A percentile compares a stretch with the other conserved stretches of the same genome.
These are phyloP conservation scores for Gaertneriomyces sp. DNA, from an alignment of 192 early-diverging fungal species.

Conservation along the genomic window DNA sequence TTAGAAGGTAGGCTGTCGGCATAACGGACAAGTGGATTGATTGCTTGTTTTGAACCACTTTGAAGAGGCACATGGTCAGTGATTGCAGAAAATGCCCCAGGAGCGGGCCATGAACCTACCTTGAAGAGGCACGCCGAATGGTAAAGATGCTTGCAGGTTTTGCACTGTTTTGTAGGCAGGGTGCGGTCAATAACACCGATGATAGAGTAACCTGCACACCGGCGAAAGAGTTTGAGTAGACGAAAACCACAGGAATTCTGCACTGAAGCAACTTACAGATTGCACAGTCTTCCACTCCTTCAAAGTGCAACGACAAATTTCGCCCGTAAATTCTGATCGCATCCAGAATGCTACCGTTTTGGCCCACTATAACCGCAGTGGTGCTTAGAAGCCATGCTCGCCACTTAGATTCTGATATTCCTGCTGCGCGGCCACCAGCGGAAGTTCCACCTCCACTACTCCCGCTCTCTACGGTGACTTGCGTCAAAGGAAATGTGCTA, in stretches of 20 bases:
- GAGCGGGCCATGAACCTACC: conserved; percentile 24
- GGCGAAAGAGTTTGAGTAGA: conserved; percentile 9
- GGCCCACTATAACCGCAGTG: conserved; percentile 56
- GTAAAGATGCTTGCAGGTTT: conserved; percentile 93
- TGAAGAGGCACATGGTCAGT: background rate
- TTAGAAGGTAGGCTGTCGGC: conserved; percentile 44
- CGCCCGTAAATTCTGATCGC: conserved; percentile 73
- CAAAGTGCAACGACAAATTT: conserved; percentile 90
- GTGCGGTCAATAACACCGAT: conserved; percentile 83
- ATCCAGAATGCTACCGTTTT: conserved; percentile 79
- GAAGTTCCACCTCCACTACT: conserved; percentile 22
- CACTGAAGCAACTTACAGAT: conserved; percentile 60
- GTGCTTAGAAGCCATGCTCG: conserved; percentile 63
- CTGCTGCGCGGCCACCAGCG: conserved; percentile 55
- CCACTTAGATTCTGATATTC: conserved; percentile 66
- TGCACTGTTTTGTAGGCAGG: conserved; percentile 84
- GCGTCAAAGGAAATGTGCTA: conserved; percentile 63
- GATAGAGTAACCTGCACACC: conserved; percentile 70
- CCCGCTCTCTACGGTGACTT: conserved; percentile 65
- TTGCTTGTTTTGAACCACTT: conserved; percentile 67
- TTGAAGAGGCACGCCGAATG: conserved; percentile 92
- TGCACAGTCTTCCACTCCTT: conserved; percentile 90
- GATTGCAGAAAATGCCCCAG: background rate
- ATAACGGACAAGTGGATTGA: conserved; percentile 70
- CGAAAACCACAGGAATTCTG: background rate